These are phyloP conservation scores for Botrytis fragariae DNA, from an alignment of 2,329 filamentous ascomycete genomes.

Conservation along the genomic window DNA sequence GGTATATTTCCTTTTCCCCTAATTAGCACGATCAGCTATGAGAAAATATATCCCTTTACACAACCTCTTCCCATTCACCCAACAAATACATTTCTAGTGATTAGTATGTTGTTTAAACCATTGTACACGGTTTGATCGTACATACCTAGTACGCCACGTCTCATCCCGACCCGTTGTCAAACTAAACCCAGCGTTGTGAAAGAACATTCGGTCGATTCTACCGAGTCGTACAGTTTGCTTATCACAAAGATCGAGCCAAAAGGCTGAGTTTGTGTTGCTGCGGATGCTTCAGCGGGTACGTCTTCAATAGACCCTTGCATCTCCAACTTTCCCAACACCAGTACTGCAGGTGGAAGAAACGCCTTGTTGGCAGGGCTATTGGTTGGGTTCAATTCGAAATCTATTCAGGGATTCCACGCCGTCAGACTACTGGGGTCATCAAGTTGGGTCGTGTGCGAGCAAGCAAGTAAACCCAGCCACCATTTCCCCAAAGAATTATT, in stretches of 20 bases:
- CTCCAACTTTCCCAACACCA: not conserved
- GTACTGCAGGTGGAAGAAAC: slow-evolving; percentile 7
- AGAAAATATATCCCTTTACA: not conserved
- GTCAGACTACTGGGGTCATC: slow-evolving; percentile 10
- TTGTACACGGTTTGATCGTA: slow-evolving; percentile 20
- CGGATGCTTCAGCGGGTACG: slow-evolving; percentile 22
- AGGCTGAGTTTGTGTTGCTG: slow-evolving; percentile 28
- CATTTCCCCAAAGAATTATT: slow-evolving; percentile 11
- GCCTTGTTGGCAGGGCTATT: slow-evolving; percentile 13
- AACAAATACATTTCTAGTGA: not conserved
- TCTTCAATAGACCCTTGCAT: slow-evolving; percentile 8
- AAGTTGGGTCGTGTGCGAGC: slow-evolving; percentile 17
- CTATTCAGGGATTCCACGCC: slow-evolving; percentile 16
- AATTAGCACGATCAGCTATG: not conserved
- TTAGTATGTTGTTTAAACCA: not conserved
- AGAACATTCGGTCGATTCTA: slow-evolving; percentile 23
- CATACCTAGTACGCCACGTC: slow-evolving; percentile 4
- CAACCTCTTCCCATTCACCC: not conserved
- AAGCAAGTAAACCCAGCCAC: slow-evolving; percentile 14
- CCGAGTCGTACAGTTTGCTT: slow-evolving; percentile 32
- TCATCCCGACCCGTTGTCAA: slow-evolving; percentile 19
- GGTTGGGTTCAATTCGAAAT: slow-evolving; percentile 9
- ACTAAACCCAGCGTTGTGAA: slow-evolving; percentile 15
- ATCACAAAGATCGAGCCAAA: slow-evolving; percentile 24
- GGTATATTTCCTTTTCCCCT: not conserved